Evolutionary conservation across 257 asterid species (phyloP), one percentile per base, ranked within the genome.

Genomic region (Petunia secreta): DNA sequence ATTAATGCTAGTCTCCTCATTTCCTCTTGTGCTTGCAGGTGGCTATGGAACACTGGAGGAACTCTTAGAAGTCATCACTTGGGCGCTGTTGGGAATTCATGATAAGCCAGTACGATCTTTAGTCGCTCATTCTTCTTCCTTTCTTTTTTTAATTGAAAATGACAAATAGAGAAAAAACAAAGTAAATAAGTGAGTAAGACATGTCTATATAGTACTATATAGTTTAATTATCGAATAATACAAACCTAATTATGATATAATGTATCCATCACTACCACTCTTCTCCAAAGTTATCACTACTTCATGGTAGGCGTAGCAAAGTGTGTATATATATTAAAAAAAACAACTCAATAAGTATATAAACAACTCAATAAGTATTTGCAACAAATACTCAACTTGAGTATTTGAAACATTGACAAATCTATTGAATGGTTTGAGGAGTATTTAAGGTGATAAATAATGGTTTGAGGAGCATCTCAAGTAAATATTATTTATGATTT

Each of bases 31-130:
- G 7, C 2, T 63, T 3, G 15, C 64, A 92, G 97, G 93, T 80
- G 97, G 97, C 16, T 90, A 90, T 84, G 97, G 97, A 79, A 92
- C 95, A 16, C 85, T 92, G 92, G 97, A 92, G 83, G 97, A 92
- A 84, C 46, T 92, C 82, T 59, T 92, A 34, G 97, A 92, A 89
- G 86, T 92, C 58, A 87, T 92, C 65, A 81, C 93, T 37, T 92
- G 97, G 97, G 84, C 97, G 41, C 95, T 90, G 82, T 75, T 90
- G 79, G 95, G 97, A 74, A 89, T 90, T 75, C 95, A 92, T 85
- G 85, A 90, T 50, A 90, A 90, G 84, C 95, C 93, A 64, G 97
- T 92, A 85, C 87, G 71, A 16, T 11, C 57, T 75, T 39, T 48
- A 4, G 15, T 39, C n/a, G 50, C 9, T 52, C 38, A 37, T 37